Conservation (phyloP, 2,329 filamentous ascomycete species). For the Aureobasidium sp. region DNA sequence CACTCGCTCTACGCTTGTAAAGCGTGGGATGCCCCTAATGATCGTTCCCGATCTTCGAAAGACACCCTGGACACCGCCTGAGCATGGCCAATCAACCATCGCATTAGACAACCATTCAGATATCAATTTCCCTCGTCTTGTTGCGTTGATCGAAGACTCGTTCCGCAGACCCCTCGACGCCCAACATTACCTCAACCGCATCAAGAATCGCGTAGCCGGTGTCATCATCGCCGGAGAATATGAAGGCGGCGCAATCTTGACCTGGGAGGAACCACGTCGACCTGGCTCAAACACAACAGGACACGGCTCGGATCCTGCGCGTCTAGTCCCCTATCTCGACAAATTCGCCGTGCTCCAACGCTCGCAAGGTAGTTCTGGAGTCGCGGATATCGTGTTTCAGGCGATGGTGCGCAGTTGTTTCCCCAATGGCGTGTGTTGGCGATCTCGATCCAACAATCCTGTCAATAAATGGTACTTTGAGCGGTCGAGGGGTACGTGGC, state of each 20-base stretch:
- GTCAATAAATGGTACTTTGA: conserved; percentile 99
- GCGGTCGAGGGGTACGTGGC: conserved; percentile 73
- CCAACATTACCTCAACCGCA: conserved; percentile 71
- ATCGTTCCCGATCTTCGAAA: conserved; percentile 67
- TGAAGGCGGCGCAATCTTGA: conserved; percentile 89
- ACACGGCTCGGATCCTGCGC: conserved; percentile 37
- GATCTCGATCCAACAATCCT: conserved; percentile 81
- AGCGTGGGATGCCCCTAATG: conserved; percentile 82
- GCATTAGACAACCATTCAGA: conserved; percentile 65
- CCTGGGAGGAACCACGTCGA: conserved; percentile 72
- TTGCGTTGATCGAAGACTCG: conserved; percentile 87
- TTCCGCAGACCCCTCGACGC: conserved; percentile 82
- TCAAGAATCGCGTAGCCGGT: conserved; percentile 74
- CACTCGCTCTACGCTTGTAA: conserved; percentile 58
- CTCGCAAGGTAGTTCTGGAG: conserved; percentile 74
- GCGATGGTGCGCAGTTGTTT: conserved; percentile 89
- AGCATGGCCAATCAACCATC: conserved; percentile 51
- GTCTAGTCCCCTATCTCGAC: conserved; percentile 86
- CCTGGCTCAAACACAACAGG: neutral
- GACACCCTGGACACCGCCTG: conserved; percentile 61
- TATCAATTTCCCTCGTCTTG: conserved; percentile 75
- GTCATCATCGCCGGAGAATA: conserved; percentile 95
- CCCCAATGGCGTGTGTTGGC: conserved; percentile 83
- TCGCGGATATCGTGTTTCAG: conserved; percentile 94
- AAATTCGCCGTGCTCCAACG: conserved; percentile 92